phyloP scores from a whole-genome alignment of 1,139 yeast genomes.

The Yamadazyma epiphylla region DNA sequence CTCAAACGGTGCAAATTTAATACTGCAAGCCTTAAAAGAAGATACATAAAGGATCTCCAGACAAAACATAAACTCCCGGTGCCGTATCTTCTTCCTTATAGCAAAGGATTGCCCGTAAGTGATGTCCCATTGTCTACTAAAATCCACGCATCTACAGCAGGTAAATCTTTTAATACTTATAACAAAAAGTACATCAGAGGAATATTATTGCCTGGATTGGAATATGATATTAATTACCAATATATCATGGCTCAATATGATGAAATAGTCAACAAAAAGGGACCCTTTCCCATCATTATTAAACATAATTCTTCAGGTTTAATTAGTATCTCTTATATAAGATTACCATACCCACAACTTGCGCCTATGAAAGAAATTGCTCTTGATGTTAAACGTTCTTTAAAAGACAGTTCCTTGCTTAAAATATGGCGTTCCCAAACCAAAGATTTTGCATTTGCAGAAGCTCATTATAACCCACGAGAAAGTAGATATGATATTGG shows the following conservation, averaged over 20 bases:
- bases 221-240: conserved; percentile 29
- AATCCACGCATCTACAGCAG: conserved; percentile 11
- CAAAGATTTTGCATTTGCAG: too few species aligned
- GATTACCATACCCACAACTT: conserved; percentile 21
- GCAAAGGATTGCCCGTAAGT: conserved; percentile 11
- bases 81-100: conserved; percentile 32
- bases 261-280: conserved; percentile 25
- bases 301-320: conserved; percentile 30
- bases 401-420: conserved; percentile 14
- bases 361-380: conserved; percentile 24
- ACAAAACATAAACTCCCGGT: conserved; percentile 23
- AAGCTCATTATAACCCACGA: too few species aligned
- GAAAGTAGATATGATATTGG: conserved; percentile 20
- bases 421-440: too few species aligned
- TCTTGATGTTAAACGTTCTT: conserved; percentile 29
- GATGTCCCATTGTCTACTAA: conserved; percentile 6
- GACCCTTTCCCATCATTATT: conserved; percentile 35
- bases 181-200: conserved; percentile 32
- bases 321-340: conserved; percentile 24
- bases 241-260: conserved; percentile 20
- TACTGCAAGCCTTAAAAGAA: conserved; percentile 14
- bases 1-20: conserved; percentile 7
- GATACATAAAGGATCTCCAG: conserved; percentile 29
- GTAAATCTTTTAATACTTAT: conserved; percentile 24
- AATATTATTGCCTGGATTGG: conserved; percentile 34